Evolutionary conservation across 805 yeast species (phyloP).

Genomic region (Priceomyces melissophilus): DNA sequence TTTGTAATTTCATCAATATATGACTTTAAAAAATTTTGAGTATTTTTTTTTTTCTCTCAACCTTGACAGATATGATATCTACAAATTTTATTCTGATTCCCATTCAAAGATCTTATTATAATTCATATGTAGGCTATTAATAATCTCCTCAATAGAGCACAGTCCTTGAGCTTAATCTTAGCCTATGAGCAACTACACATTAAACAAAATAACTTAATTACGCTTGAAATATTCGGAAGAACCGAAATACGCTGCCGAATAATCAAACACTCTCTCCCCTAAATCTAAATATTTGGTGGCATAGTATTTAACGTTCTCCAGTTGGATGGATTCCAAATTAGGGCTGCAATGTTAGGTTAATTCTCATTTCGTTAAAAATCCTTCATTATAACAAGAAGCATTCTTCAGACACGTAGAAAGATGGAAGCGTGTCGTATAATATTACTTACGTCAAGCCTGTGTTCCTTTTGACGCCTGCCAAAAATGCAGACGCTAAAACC

Average conservation of each 20-base stretch:
- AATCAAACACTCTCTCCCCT: conserved; percentile 84
- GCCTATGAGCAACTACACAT: neutral
- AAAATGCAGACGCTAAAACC: conserved; percentile 58
- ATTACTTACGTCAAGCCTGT: conserved; percentile 51
- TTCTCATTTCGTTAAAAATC: neutral
- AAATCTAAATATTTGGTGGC: conserved; percentile 66
- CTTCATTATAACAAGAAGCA: neutral
- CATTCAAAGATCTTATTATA: neutral
- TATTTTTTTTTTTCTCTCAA: no score
- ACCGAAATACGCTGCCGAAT: conserved; percentile 63
- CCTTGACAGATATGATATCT: no score
- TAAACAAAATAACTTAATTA: conserved; percentile 25
- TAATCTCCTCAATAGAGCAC: neutral
- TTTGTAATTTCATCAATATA: no score
- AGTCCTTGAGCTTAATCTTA: no score
- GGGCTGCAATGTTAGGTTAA: conserved; percentile 24
- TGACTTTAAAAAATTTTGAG: no score
- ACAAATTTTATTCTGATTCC: no score
- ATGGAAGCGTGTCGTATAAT: neutral
- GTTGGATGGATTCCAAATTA: conserved; percentile 44
- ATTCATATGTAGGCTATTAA: neutral
- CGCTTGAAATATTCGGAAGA: conserved; percentile 72
- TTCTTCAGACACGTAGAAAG: neutral
- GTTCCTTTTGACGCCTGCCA: conserved; percentile 70
- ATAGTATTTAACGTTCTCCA: conserved; percentile 46